phyloP scores from a whole-genome alignment of 176 grass and related monocot species.

The Oryza punctata region DNA sequence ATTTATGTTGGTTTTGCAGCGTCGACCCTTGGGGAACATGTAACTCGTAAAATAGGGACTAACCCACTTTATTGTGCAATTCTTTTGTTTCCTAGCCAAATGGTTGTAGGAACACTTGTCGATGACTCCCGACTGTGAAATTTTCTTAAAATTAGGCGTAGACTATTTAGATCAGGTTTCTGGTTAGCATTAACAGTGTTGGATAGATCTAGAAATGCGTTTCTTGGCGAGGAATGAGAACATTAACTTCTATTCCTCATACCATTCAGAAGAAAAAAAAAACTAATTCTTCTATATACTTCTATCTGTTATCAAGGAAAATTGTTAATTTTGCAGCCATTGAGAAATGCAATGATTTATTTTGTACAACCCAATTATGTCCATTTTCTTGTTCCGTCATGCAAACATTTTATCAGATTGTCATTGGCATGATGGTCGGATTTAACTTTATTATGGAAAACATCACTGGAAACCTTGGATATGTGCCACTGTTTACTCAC shows the following conservation, averaged over 20 bases:
- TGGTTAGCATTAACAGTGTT: conserved; percentile 4
- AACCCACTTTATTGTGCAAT: background rate
- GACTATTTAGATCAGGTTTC: background rate
- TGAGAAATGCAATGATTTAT: background rate
- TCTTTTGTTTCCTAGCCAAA: background rate
- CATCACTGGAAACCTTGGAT: too few relatives aligned
- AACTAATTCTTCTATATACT: background rate
- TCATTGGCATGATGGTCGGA: background rate
- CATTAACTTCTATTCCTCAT: background rate
- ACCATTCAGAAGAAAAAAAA: background rate
- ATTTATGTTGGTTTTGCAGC: conserved; percentile 15
- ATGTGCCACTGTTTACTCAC: too few relatives aligned
- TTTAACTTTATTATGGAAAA: too few relatives aligned
- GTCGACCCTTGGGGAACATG: background rate
- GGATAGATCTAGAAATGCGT: background rate
- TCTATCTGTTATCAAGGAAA: background rate
- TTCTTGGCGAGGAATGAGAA: background rate
- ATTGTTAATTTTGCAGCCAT: background rate
- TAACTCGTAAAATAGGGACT: conserved; percentile 17
- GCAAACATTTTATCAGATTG: background rate
- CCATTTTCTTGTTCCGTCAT: background rate
- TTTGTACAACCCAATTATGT: background rate
- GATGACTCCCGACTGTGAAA: background rate
- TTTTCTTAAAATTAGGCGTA: background rate
- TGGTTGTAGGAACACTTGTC: conserved; percentile 28